Percentiles rank a stretch among this genome's conserved stretches.
phyloP scores from a whole-genome alignment of 306 rosid species.

The Quercus agrifolia region DNA sequence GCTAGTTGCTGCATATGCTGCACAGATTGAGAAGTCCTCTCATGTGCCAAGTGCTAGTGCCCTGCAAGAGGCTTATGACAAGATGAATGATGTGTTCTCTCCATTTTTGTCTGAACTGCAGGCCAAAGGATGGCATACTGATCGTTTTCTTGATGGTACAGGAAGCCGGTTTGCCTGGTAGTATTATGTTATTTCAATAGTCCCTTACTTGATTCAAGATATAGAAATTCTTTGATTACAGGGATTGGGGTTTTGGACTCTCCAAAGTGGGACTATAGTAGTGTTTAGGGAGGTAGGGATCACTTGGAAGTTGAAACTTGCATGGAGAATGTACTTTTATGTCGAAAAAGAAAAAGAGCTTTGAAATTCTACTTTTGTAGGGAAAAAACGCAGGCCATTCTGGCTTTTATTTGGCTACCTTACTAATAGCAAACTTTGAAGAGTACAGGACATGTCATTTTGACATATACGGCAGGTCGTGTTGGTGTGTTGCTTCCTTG shows the following conservation, averaged over 20 bases:
- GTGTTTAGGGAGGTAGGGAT: not conserved
- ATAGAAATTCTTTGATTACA: not conserved
- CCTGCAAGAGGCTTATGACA: conserved; percentile 63
- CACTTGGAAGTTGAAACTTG: not conserved
- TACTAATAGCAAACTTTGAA: too few relatives aligned
- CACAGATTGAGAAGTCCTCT: conserved; percentile 36
- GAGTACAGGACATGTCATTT: too few relatives aligned
- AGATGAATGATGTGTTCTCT: conserved; percentile 60
- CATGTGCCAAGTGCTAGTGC: conserved; percentile 33
- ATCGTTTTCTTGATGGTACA: conserved; percentile 80
- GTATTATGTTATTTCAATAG: conserved; percentile 1
- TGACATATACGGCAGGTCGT: too few relatives aligned
- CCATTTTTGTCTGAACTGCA: conserved; percentile 63
- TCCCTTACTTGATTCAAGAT: not conserved
- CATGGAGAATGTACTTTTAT: not conserved
- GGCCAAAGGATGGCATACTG: conserved; percentile 95
- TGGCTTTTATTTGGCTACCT: too few relatives aligned
- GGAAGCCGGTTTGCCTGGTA: conserved; percentile 71
- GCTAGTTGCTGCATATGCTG: conserved; percentile 86
- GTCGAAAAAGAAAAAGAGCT: not conserved
- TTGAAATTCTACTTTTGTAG: not conserved
- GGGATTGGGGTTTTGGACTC: not conserved
- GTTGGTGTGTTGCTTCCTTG: too few relatives aligned
- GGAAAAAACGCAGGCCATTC: too few relatives aligned
- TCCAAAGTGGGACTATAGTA: not conserved